phyloP scores from a whole-genome alignment of 23 red algal species.

The Chondrus crispus region DNA sequence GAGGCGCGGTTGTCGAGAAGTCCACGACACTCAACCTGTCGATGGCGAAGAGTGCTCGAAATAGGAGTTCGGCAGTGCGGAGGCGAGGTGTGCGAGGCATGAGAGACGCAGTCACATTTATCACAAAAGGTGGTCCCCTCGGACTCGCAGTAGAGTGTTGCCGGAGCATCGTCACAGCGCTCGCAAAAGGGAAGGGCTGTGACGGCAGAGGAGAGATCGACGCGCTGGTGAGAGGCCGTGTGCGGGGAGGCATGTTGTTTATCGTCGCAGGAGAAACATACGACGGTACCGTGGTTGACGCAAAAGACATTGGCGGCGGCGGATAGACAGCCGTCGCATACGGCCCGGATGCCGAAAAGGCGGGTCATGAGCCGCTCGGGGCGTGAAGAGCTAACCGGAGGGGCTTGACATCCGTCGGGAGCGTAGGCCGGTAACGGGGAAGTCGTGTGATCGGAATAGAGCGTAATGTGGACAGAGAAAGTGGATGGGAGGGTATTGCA shows the following conservation, averaged over 20 bases:
- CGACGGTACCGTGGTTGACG: slow-evolving; percentile 38
- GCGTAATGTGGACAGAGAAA: too few relatives aligned
- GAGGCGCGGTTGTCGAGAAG: too few relatives aligned
- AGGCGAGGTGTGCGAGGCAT: background rate
- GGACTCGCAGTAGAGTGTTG: slow-evolving; percentile 25
- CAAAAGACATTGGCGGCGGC: slow-evolving; percentile 54
- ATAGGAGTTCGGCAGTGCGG: slow-evolving; percentile 15
- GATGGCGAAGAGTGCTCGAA: slow-evolving; percentile 25
- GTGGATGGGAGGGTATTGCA: too few relatives aligned
- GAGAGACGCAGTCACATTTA: slow-evolving; percentile 22
- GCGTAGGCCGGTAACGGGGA: too few relatives aligned
- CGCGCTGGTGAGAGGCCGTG: slow-evolving; percentile 19
- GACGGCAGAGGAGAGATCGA: slow-evolving; percentile 21
- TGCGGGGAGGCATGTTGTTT: background rate
- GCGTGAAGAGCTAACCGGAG: too few relatives aligned
- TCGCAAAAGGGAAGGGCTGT: slow-evolving; percentile 61
- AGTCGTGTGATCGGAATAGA: too few relatives aligned
- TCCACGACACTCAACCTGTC: slow-evolving; percentile 13
- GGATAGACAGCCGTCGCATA: slow-evolving; percentile 58
- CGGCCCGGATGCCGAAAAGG: slow-evolving; percentile 41
- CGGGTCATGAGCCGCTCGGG: slow-evolving; percentile 52
- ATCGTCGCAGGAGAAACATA: slow-evolving; percentile 26
- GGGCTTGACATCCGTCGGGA: too few relatives aligned
- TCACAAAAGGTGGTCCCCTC: slow-evolving; percentile 31
- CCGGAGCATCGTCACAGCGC: slow-evolving; percentile 36